These are phyloP conservation scores for Pseudogymnoascus destructans DNA, from an alignment of 2,329 filamentous ascomycete genomes.

Conservation along the genomic window DNA sequence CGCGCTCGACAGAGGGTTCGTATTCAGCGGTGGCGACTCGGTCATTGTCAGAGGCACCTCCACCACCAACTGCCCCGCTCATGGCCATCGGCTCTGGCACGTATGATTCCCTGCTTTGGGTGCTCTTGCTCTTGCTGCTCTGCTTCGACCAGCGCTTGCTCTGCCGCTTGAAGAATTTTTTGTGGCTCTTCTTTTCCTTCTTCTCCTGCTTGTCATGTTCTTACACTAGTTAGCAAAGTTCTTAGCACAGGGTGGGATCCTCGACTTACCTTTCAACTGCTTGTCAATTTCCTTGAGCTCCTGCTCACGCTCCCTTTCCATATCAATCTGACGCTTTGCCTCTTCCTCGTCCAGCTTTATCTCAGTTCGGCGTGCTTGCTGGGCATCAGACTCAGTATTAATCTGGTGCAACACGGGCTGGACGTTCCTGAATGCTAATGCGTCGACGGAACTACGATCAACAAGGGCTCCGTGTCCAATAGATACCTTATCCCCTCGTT, in stretches of 20 bases:
- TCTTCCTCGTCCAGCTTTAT: slow-evolving; percentile 51
- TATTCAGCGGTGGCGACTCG: not conserved
- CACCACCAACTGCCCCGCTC: not conserved
- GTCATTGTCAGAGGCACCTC: not conserved
- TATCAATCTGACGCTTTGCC: slow-evolving; percentile 45
- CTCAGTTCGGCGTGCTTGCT: slow-evolving; percentile 53
- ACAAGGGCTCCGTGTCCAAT: slow-evolving; percentile 74
- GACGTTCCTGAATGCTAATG: slow-evolving; percentile 61
- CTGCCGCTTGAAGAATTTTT: slow-evolving; percentile 37
- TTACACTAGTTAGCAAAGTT: not conserved
- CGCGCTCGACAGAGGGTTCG: not conserved
- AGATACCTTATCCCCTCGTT: slow-evolving; percentile 36
- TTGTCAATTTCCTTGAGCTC: slow-evolving; percentile 41
- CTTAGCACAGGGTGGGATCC: not conserved
- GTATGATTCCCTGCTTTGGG: slow-evolving; percentile 11
- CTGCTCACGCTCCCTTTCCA: slow-evolving; percentile 41
- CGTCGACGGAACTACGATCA: slow-evolving; percentile 63
- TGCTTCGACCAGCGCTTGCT: slow-evolving; percentile 37
- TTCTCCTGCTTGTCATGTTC: slow-evolving; percentile 28
- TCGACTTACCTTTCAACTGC: slow-evolving; percentile 44
- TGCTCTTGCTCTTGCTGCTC: slow-evolving; percentile 13
- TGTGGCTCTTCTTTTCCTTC: slow-evolving; percentile 32
- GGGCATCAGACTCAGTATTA: slow-evolving; percentile 59
- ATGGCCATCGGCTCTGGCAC: slow-evolving; percentile 2
- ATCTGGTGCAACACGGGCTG: slow-evolving; percentile 81